Base-by-base conservation (phyloP, 1,139 yeast species). In the Suhomyces terraborum region DNA sequence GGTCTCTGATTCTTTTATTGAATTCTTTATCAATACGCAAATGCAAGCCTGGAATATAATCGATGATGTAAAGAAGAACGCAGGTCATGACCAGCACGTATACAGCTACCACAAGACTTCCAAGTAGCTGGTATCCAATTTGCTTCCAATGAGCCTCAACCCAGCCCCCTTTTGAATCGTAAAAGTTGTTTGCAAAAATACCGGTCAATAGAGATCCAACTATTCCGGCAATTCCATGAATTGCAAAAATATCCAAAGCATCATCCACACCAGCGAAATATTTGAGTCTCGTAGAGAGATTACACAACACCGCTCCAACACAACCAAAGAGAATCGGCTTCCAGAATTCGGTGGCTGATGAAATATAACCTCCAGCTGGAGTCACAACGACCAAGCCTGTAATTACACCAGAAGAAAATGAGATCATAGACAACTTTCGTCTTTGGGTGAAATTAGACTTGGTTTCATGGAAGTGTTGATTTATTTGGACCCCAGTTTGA, bases 51-150 rank as follows among this genome's bases (percentile, higher is more conserved):
- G 80, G 80, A 18, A 75, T 55, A 18, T 59, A 51, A 49, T 75
- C 77, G 37, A 78, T 67, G 8, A 73, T 34, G 40, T 65, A 66
- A 29, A 77, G 58, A 19, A 75, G 61, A 2, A 72, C 47, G 24
- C 69, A 50, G 22, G 66, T 61, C 54, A 73, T 41, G 2, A 66
- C 52, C 43, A 68, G 65, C 0, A 68, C 71, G 49, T 76, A 76
- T 0, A 56, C 58, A 2, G 73, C 59, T 1, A 73, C 69, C 6
- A 74, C 69, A 4, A 68, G 62, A 18, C 69, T 56, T 10, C 79
- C 78, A 25, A 73, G 54, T 8, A 75, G 36, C 51, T 79, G 84
- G 46, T 71, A 69, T n/a, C 73, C 70, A 9, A 77, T 55, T 51
- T 76, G 82, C 2, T 61, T 56, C 66, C 77, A 73, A 50, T 74